Base-by-base conservation (phyloP, 306 rosid genomes). In the Leucaena leucocephala region DNA sequence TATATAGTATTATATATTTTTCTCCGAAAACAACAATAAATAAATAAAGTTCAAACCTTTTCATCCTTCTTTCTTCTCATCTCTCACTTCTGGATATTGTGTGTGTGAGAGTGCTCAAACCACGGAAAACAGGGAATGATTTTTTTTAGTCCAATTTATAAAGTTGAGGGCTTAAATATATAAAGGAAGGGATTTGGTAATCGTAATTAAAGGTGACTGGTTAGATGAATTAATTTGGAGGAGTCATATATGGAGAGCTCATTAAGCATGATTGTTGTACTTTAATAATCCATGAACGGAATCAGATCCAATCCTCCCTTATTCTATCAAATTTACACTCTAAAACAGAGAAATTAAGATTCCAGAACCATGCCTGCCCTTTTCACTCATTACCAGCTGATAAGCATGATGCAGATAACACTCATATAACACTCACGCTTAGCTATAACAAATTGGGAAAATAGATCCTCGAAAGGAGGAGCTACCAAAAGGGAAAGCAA, bases 231-330 rank as follows among this genome's bases (percentile, higher is more conserved):
- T 4, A n/a, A 48, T 50, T 45, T 6, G 34, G 43, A 61, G 27
- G 27, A 45, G 68, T 62, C 62, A 49, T 9, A 21, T 76, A 9
- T 43, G 55, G 55, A 43, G 36, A 65, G 68, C 40, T 33, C 78
- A 69, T 75, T 79, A 61, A 74, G 58, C 86, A 73, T 16, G 39
- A 82, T 62, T 62, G 8, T 11, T 45, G 85, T 77, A 65, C 75
- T 77, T 52, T 44, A 44, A 21, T 52, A 71, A 52, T 82, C 67
- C 0, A 46, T 21, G 36, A 39, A 75, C 33, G n/a, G 58, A 21
- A 19, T 46, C 6, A 75, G 49, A 52, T 21, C 62, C 11, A 48
- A 34, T 3, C 4, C 39, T 27, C 46, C 9, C 58, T 35, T 11
- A 3, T 11, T 4, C 2, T 27, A 27, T 27, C 39, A 58, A 46